Conservation (phyloP, 2,329 filamentous ascomycete species). For the Stachybotrys echinatus region DNA sequence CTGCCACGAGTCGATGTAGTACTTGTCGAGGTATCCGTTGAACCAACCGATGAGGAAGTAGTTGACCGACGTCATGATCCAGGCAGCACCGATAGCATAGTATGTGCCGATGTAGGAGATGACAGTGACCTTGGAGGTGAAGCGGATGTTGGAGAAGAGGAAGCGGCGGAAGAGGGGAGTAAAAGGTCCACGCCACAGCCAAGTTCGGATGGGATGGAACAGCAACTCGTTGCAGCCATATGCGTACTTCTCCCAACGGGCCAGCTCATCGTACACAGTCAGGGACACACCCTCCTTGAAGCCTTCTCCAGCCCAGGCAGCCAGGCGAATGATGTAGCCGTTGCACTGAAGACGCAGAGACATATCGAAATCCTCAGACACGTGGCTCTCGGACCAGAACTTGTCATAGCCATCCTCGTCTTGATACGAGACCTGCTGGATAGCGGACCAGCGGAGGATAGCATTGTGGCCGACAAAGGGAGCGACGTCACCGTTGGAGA, state of each 20-base stretch:
- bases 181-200: slow-evolving; percentile 69
- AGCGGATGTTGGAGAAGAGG: slow-evolving; percentile 65
- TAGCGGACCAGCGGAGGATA: slow-evolving; percentile 67
- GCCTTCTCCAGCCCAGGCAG: slow-evolving; percentile 67
- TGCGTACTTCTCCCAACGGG: slow-evolving; percentile 83
- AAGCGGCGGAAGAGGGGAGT: slow-evolving; percentile 74
- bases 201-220: slow-evolving; percentile 71
- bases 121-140: slow-evolving; percentile 72
- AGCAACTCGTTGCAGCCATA: slow-evolving; percentile 80
- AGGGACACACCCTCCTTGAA: slow-evolving; percentile 82
- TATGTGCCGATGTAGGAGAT: slow-evolving; percentile 76
- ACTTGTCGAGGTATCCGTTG: slow-evolving; percentile 73
- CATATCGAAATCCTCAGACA: slow-evolving; percentile 81
- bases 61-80: slow-evolving; percentile 67
- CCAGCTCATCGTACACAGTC: slow-evolving; percentile 79
- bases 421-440: slow-evolving; percentile 67
- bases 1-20: slow-evolving; percentile 74
- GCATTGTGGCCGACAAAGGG: slow-evolving; percentile 81
- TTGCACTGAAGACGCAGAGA: slow-evolving; percentile 68
- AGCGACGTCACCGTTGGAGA: slow-evolving; percentile 70
- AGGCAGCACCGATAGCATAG: slow-evolving; percentile 71
- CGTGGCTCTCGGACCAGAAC: slow-evolving; percentile 76
- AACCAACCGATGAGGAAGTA: slow-evolving; percentile 75
- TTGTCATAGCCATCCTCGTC: slow-evolving; percentile 70
- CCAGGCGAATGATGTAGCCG: slow-evolving; percentile 69